phyloP scores from a whole-genome alignment of 352 stramenopile genomes.

The Phytophthora megakarya region DNA sequence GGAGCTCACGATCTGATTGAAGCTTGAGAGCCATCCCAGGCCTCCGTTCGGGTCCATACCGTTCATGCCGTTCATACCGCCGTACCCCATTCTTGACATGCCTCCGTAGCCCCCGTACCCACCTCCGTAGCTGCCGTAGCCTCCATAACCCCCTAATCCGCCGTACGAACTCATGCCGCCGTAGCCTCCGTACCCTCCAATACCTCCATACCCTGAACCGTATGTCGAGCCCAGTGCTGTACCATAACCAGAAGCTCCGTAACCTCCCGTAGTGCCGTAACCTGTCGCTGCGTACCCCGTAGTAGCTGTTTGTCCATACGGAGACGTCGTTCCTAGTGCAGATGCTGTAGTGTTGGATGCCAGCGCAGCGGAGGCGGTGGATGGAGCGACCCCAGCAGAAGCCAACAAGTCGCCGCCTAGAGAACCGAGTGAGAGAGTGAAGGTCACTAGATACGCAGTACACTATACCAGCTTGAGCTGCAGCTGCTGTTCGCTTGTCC shows the following conservation, averaged over 20 bases:
- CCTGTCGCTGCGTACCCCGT: conserved; percentile 28
- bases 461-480: conserved; percentile 33
- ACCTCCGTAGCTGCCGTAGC: conserved; percentile 38
- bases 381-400: conserved; percentile 25
- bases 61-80: conserved; percentile 38
- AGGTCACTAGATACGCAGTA: neutral
- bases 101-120: conserved; percentile 48
- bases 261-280: conserved; percentile 35
- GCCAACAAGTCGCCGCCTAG: conserved; percentile 19
- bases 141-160: conserved; percentile 44
- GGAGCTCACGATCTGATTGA: conserved; percentile 73
- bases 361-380: conserved; percentile 15
- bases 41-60: conserved; percentile 56
- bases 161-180: conserved; percentile 40
- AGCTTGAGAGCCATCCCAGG: conserved; percentile 65
- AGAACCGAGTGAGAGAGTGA: conserved; percentile 7
- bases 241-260: conserved; percentile 29
- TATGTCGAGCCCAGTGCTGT: conserved; percentile 33
- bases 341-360: conserved; percentile 6
- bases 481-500: conserved; percentile 41
- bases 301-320: conserved; percentile 20
- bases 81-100: conserved; percentile 43
- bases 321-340: conserved; percentile 15
- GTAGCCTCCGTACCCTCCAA: conserved; percentile 41
- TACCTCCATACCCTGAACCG: conserved; percentile 34